Conservation (phyloP, 225 moss, liverwort and hornwort genomes). For the Marchantia paleacea region DNA sequence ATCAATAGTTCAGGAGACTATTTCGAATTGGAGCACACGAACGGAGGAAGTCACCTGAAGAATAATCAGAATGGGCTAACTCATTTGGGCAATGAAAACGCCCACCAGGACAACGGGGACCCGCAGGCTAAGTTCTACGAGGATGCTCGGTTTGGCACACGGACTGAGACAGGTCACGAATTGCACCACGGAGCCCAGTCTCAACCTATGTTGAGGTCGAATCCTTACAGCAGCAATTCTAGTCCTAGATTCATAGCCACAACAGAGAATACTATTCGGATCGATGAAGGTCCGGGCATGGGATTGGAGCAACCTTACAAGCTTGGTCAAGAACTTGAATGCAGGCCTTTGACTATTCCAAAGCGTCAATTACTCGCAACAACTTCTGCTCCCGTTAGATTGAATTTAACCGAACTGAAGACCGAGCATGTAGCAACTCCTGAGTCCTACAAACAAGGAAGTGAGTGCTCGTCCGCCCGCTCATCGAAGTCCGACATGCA, state of each 20-base stretch:
- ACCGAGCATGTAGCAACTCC: neutral
- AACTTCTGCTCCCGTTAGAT: conserved; percentile 41
- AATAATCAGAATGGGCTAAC: conserved; percentile 3
- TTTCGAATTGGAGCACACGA: conserved; percentile 29
- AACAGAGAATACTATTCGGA: neutral
- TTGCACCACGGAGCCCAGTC: conserved; percentile 7
- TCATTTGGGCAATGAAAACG: neutral
- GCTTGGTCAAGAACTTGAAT: conserved; percentile 20
- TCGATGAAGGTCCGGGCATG: neutral
- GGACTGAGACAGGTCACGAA: conserved; percentile 1
- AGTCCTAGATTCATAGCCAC: conserved; percentile 7
- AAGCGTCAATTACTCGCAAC: conserved; percentile 40
- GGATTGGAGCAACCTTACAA: conserved; percentile 11
- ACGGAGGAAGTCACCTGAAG: conserved; percentile 17
- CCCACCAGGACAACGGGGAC: conserved; percentile 3
- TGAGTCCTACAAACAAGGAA: conserved; percentile 9
- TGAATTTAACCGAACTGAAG: neutral
- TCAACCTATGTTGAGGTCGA: conserved; percentile 1
- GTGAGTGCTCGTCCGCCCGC: conserved; percentile 24
- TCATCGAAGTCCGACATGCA: conserved; percentile 40
- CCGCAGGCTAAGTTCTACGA: neutral
- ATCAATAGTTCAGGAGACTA: conserved; percentile 20
- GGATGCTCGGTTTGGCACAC: neutral
- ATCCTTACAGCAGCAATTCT: neutral
- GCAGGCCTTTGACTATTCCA: neutral